Conservation (phyloP, 768 basidiomycete genomes). For the Vararia minispora region DNA sequence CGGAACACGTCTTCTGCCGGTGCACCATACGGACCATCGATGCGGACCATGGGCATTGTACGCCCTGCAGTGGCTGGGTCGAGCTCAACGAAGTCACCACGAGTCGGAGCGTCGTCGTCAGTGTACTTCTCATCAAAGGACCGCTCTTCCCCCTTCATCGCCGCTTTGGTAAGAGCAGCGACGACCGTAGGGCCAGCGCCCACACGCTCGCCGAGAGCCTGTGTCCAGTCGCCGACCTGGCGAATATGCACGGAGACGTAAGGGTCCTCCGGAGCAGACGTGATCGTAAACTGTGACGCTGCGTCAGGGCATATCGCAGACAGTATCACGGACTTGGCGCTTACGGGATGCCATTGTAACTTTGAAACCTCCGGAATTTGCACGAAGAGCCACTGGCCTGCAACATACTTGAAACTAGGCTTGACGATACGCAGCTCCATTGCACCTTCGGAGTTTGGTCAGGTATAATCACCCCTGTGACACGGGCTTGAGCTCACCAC, state of each 20-base stretch:
- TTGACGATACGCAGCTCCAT: slow-evolving; percentile 90
- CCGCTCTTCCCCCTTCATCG: slow-evolving; percentile 65
- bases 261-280: slow-evolving; percentile 86
- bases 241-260: slow-evolving; percentile 86
- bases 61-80: slow-evolving; percentile 35
- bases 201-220: slow-evolving; percentile 70
- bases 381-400: slow-evolving; percentile 85
- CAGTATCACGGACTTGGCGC: slow-evolving; percentile 18
- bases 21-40: slow-evolving; percentile 90
- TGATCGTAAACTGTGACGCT: slow-evolving; percentile 88
- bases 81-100: slow-evolving; percentile 75
- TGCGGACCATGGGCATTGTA: slow-evolving; percentile 53
- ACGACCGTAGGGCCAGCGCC: slow-evolving; percentile 69
- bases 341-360: slow-evolving; percentile 89
- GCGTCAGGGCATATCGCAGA: neutral
- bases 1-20: slow-evolving; percentile 83
- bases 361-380: slow-evolving; percentile 75
- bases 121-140: slow-evolving; percentile 26
- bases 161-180: slow-evolving; percentile 62
- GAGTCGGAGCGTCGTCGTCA: slow-evolving; percentile 31
- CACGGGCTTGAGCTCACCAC: slow-evolving; percentile 36
- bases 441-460: slow-evolving; percentile 35
- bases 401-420: slow-evolving; percentile 80
- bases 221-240: slow-evolving; percentile 84
- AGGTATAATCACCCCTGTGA: neutral